phyloP scores from a whole-genome alignment of 305 asterid genomes.

The Lippia alba region DNA sequence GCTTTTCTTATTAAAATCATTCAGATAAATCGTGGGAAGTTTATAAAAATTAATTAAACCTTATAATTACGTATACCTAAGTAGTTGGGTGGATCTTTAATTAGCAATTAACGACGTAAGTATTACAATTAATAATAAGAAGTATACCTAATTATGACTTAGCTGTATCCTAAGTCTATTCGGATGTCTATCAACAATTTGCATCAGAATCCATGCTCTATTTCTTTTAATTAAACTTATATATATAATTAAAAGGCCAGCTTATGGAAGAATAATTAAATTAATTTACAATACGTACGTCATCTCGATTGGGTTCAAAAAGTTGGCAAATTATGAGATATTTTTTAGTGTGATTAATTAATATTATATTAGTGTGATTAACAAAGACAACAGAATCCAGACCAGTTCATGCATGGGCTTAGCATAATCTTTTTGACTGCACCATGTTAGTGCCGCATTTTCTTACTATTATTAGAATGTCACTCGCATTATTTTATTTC shows the following conservation, averaged over 20 bases:
- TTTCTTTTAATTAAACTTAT: conserved; percentile 5
- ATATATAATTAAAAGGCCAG: conserved; percentile 27
- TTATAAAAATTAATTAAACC: conserved; percentile 1
- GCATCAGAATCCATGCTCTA: conserved; percentile 56
- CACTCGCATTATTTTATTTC: conserved; percentile 23
- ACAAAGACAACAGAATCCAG: conserved; percentile 50
- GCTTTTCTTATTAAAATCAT: too few species aligned
- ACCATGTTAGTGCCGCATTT: conserved; percentile 56
- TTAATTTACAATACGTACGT: conserved; percentile 37
- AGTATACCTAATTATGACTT: not conserved
- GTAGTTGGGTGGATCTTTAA: not conserved
- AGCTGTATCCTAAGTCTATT: conserved; percentile 5
- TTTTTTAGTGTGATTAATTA: conserved; percentile 2
- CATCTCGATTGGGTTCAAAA: conserved; percentile 40
- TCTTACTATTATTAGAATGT: conserved; percentile 55
- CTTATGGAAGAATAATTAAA: conserved; percentile 37
- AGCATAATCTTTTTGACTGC: conserved; percentile 50
- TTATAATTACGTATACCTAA: not conserved
- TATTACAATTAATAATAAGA: not conserved
- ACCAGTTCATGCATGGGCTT: conserved; percentile 51
- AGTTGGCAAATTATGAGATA: conserved; percentile 38
- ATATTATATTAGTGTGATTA: conserved; percentile 7
- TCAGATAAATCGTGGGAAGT: too few species aligned
- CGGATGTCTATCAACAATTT: conserved; percentile 36
- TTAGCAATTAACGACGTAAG: not conserved